Percentiles rank a stretch among this genome's conserved stretches.
phyloP scores from a whole-genome alignment of 2,329 filamentous ascomycete genomes.

The Penicillium sp. region DNA sequence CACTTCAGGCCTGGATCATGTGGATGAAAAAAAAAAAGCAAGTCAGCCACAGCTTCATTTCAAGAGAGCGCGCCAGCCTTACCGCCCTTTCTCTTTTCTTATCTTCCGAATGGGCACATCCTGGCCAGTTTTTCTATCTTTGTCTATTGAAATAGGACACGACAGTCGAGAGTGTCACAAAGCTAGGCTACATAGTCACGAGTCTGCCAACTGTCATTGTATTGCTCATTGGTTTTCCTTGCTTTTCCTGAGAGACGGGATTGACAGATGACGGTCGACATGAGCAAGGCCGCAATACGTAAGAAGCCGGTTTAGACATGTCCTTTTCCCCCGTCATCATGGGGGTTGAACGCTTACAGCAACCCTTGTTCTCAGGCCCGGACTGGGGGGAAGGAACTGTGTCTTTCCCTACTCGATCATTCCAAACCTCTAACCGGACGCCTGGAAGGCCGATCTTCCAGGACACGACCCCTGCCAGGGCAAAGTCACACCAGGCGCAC shows the following conservation, averaged over 20 bases:
- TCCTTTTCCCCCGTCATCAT: neutral
- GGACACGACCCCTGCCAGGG: constrained; percentile 6
- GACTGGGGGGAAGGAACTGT: constrained; percentile 11
- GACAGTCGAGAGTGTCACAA: constrained; percentile 24
- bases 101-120: constrained; percentile 22
- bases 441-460: constrained; percentile 18
- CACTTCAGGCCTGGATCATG: constrained; percentile 11
- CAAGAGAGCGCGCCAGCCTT: constrained; percentile 9
- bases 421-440: constrained; percentile 14
- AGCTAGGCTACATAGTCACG: constrained; percentile 20
- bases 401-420: constrained; percentile 4
- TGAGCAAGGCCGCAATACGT: neutral
- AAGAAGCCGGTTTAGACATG: neutral
- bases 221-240: constrained; percentile 1
- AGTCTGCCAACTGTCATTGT: constrained; percentile 25
- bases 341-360: neutral
- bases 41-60: neutral
- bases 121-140: constrained; percentile 14
- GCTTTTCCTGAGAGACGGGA: neutral
- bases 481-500: constrained; percentile 25
- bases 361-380: constrained; percentile 4
- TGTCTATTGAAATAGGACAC: constrained; percentile 13
- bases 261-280: constrained; percentile 7
- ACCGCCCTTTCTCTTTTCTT: constrained; percentile 20
- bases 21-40: constrained; percentile 3